Evolutionary conservation across 345 rosid genomes (phyloP).

Genomic region (Diplotaxis tenuifolia): DNA sequence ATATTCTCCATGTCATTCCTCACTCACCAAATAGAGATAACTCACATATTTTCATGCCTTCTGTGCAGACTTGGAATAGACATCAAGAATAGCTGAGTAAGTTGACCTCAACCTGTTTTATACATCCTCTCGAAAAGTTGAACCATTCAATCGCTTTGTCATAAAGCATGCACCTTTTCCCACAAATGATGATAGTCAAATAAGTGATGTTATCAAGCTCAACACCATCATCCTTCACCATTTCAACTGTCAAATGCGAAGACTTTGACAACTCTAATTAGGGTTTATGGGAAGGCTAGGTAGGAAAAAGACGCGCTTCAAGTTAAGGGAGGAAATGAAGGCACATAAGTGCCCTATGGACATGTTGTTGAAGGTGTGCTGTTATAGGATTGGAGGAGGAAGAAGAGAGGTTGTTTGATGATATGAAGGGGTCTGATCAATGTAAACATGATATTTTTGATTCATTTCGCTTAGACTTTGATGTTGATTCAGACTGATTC

Average conservation of each 20-base stretch:
- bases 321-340: slow-evolving; percentile 83
- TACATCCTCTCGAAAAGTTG: slow-evolving; percentile 91
- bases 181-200: slow-evolving; percentile 86
- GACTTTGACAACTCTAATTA: slow-evolving; percentile 69
- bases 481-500: too few relatives aligned
- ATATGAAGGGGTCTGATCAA: slow-evolving; percentile 64
- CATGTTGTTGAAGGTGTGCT: slow-evolving; percentile 83
- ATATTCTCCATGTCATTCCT: too few relatives aligned
- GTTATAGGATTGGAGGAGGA: slow-evolving; percentile 84
- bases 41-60: too few relatives aligned
- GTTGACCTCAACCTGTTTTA: slow-evolving; percentile 85
- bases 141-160: slow-evolving; percentile 90
- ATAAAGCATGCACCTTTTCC: slow-evolving; percentile 65
- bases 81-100: slow-evolving; percentile 80
- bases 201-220: slow-evolving; percentile 90
- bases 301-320: slow-evolving; percentile 81
- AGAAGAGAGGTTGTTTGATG: slow-evolving; percentile 72
- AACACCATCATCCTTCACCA: slow-evolving; percentile 67
- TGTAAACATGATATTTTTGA: slow-evolving; percentile 75
- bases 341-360: slow-evolving; percentile 58
- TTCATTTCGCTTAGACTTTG: too few relatives aligned
- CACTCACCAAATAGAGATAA: too few relatives aligned
- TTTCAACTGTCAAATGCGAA: slow-evolving; percentile 79
- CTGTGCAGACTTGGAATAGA: slow-evolving; percentile 76
- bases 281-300: slow-evolving; percentile 86